Conservation (phyloP, 345 rosid species). For the Populus nigra region DNA sequence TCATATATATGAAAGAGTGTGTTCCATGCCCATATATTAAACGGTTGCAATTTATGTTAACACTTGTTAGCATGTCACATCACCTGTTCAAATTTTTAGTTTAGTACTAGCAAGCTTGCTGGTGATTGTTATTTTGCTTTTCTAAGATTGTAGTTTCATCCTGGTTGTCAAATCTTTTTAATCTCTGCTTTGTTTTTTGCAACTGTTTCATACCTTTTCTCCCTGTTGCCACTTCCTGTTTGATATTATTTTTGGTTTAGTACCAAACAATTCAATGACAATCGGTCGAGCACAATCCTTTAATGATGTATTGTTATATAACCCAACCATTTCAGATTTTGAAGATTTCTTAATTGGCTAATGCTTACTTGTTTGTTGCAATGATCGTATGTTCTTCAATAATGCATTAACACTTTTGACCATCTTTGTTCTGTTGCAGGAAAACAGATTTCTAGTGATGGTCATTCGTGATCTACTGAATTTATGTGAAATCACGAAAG, state of each 20-base stretch:
- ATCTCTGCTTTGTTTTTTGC: neutral
- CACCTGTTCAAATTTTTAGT: neutral
- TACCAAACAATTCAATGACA: neutral
- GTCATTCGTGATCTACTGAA: constrained; percentile 94
- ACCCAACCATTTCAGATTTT: neutral
- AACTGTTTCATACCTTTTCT: neutral
- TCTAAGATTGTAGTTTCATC: neutral
- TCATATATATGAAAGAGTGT: neutral
- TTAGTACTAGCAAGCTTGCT: neutral
- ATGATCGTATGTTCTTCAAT: neutral
- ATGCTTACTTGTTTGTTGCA: neutral
- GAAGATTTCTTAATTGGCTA: neutral
- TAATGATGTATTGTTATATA: neutral
- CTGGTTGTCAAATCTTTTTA: neutral
- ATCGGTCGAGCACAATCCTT: neutral
- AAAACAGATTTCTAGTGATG: constrained; percentile 97
- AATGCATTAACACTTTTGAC: neutral
- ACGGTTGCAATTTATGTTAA: neutral
- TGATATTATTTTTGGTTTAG: neutral
- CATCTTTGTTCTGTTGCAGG: constrained; percentile 47
- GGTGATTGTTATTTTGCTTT: neutral
- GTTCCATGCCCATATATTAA: neutral
- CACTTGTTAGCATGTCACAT: neutral
- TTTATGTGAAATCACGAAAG: constrained; percentile 95
- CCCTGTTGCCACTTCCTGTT: neutral